phyloP scores from a whole-genome alignment of 208 protist species.

The Novymonas esmeraldas region DNA sequence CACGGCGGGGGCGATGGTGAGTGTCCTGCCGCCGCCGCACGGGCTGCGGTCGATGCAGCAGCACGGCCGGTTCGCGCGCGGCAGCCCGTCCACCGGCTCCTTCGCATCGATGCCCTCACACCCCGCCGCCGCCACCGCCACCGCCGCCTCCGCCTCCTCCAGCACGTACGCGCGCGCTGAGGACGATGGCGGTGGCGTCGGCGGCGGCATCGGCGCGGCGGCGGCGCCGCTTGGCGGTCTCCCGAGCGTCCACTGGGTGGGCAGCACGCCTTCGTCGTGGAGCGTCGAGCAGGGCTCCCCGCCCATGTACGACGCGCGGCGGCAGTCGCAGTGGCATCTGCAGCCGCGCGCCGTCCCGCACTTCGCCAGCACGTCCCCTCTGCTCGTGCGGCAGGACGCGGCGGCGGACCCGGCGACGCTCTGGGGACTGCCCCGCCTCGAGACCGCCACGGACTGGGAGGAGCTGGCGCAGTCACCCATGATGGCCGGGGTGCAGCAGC shows the following conservation, averaged over 20 bases:
- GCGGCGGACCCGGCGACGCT: neutral
- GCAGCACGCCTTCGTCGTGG: neutral
- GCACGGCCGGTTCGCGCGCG: neutral
- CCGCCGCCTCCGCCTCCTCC: neutral
- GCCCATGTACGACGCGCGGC: neutral
- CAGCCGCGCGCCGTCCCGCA: neutral
- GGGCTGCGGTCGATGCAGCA: neutral
- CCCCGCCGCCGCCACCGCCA: neutral
- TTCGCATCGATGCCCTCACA: neutral
- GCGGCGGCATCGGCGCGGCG: neutral
- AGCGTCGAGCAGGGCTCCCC: neutral
- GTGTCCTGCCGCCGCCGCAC: slow-evolving; percentile 1
- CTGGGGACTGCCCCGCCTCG: slow-evolving; percentile 17
- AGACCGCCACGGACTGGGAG: slow-evolving; percentile 26
- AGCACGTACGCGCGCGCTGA: neutral
- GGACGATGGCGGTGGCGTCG: neutral
- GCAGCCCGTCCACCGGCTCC: neutral
- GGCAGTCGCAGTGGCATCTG: neutral
- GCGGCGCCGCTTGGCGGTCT: too few relatives aligned
- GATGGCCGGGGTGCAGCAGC: slow-evolving; percentile 13
- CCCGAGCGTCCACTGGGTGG: too few relatives aligned
- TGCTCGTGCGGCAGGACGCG: neutral
- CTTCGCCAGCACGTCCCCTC: too few relatives aligned
- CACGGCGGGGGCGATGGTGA: neutral
- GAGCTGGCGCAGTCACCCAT: slow-evolving; percentile 14